phyloP scores from a whole-genome alignment of 1,284 basidiomycete species.

The Apiotrichum akiyoshidainum region DNA sequence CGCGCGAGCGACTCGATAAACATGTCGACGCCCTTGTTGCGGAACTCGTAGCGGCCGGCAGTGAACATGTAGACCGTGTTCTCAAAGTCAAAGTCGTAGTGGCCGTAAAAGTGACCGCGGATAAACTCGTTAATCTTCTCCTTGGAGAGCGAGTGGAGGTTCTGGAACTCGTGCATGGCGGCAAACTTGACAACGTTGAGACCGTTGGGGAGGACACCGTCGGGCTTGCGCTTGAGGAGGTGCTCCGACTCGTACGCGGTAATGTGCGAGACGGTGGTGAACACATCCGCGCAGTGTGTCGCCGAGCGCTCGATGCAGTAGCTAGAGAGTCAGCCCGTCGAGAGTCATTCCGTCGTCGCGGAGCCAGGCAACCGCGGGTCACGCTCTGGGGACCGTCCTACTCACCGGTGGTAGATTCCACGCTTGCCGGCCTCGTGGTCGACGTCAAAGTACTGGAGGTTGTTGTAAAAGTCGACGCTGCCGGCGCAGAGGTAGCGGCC shows the following conservation, averaged over 20 bases:
- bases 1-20: constrained; percentile 95
- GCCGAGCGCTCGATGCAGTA: constrained; percentile 97
- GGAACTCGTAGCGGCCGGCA: constrained; percentile 97
- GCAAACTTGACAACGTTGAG: constrained; percentile 96
- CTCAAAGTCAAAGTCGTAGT: constrained; percentile 91
- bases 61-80: constrained; percentile 99
- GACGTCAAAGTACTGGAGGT: constrained; percentile 98
- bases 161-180: constrained; percentile 96
- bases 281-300: constrained; percentile 93
- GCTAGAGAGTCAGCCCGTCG: constrained; percentile 56
- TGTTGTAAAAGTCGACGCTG: constrained; percentile 98
- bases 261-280: constrained; percentile 96
- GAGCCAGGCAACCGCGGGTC: no score
- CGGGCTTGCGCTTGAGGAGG: constrained; percentile 92
- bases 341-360: no score
- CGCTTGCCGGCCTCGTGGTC: constrained; percentile 98
- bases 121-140: constrained; percentile 98
- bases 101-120: constrained; percentile 95
- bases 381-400: no score
- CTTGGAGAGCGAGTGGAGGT: constrained; percentile 85
- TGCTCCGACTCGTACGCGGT: constrained; percentile 97
- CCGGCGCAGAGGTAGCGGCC: constrained; percentile 97
- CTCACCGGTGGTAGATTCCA: constrained; percentile 70
- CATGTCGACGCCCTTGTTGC: constrained; percentile 99
- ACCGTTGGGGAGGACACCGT: constrained; percentile 96